A percentile compares a stretch with the other conserved stretches of the same genome.
Conservation (phyloP, 345 rosid genomes). For the Melaleuca alternifolia region DNA sequence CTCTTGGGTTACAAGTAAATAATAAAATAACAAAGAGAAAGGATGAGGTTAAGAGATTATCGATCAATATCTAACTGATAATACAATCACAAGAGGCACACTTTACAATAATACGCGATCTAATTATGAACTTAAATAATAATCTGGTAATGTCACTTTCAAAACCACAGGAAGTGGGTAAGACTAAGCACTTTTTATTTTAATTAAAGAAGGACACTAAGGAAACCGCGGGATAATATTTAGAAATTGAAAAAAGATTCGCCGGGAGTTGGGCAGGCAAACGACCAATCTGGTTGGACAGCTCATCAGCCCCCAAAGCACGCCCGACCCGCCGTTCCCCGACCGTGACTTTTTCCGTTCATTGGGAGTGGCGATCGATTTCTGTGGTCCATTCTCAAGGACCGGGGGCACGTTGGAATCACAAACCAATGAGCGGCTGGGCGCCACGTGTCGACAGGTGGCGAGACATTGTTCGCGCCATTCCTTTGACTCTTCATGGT, state of each 20-base stretch:
- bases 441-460: not conserved
- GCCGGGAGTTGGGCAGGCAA: not conserved
- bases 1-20: not conserved
- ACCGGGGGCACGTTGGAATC: not conserved
- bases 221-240: not conserved
- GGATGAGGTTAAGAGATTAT: not conserved
- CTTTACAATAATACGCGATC: not conserved
- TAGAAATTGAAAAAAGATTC: not conserved
- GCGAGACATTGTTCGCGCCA: not conserved
- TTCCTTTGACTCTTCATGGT: not conserved
- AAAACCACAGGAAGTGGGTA: not conserved
- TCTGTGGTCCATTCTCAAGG: not conserved
- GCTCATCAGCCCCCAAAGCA: not conserved
- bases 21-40: not conserved
- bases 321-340: not conserved
- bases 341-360: not conserved
- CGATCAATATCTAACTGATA: not conserved
- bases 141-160: not conserved
- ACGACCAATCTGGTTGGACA: not conserved
- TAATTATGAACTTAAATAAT: not conserved
- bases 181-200: not conserved
- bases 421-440: not conserved
- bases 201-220: not conserved
- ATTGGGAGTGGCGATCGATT: not conserved
- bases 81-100: not conserved